Percentiles rank a stretch among this genome's conserved stretches.
Evolutionary conservation across 2,329 filamentous ascomycete genomes (phyloP).

Genomic region (Aspergillus thermomutatus): DNA sequence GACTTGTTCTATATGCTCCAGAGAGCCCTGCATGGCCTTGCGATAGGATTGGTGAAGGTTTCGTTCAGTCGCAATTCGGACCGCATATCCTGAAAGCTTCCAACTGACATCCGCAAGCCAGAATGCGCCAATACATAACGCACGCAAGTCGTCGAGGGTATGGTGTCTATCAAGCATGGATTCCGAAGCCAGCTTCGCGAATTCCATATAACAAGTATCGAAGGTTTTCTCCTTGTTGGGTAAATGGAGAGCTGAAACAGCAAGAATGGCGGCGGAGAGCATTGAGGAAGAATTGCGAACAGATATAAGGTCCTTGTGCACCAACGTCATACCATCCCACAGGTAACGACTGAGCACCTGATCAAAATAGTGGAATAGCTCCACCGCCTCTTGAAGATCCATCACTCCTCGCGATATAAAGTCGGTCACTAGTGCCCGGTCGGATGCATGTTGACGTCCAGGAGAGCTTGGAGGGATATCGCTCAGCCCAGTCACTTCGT

Average conservation of each 20-base stretch:
- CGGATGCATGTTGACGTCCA: conserved; percentile 28
- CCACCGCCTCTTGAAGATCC: conserved; percentile 41
- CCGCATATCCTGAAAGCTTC: conserved; percentile 44
- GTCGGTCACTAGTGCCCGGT: conserved; percentile 41
- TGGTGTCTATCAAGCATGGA: conserved; percentile 53
- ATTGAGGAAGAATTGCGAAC: conserved; percentile 48
- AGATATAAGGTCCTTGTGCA: conserved; percentile 45
- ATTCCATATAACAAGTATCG: conserved; percentile 51
- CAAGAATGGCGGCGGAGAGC: conserved; percentile 43
- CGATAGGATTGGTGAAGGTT: conserved; percentile 43
- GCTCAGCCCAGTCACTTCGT: conserved; percentile 47
- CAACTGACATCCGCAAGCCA: conserved; percentile 54
- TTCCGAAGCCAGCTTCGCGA: conserved; percentile 50
- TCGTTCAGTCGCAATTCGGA: conserved; percentile 43
- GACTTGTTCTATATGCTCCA: conserved; percentile 36
- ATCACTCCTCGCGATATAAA: conserved; percentile 51
- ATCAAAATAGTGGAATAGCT: conserved; percentile 40
- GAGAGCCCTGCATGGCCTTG: conserved; percentile 36
- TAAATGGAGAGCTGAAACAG: conserved; percentile 51
- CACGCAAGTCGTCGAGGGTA: conserved; percentile 50
- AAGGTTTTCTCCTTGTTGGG: conserved; percentile 45
- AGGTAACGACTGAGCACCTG: conserved; percentile 40
- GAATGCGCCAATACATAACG: conserved; percentile 53
- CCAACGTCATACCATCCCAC: conserved; percentile 44
- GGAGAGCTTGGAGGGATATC: conserved; percentile 35